Evolutionary conservation across 352 stramenopile species (phyloP), one percentile per base, ranked within the genome.

Genomic region (Phytophthora foliorum): DNA sequence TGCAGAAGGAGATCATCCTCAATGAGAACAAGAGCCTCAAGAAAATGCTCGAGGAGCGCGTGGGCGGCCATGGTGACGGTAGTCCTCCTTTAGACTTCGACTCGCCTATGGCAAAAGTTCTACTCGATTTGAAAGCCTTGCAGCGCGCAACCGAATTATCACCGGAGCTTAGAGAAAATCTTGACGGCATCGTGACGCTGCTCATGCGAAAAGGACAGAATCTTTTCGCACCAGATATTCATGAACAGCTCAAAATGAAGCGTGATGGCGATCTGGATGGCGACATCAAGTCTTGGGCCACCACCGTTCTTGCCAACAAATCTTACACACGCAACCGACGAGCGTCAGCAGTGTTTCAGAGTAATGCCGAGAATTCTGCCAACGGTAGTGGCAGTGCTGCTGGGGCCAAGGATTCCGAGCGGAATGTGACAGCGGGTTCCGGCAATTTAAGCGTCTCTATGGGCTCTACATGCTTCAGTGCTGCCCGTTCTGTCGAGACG

Each of bases 1-100:
- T 89, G 29, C 84, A 94, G 53, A 89, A 90, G 41, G 84, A 93
- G 55, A 88, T 92, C 53, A 92, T 94, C 57, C 83, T 92, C 49
- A 93, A 92, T 42, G 87, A 94, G 57, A 94, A 93, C 73, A 91
- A 90, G 42, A 91, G 83, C 14, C 75, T 94, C 25, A 94, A 94
- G 67, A 86, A 83, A 67, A 93, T 93, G 82, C 78, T 94, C 7
- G 83, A 92, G 46, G 83, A 92, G 34, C 79, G 85, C 3, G 70
- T 63, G 1, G 72, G 66, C 2, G 62, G 74, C 16, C 77, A 78
- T 10, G 61, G 74, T 0, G 67, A 67, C 22, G 72, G 50, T 8
- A 50, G 62, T 13, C 54, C 64, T 4, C 79, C 78, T 3, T 69
- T 94, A 10, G 87, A 94, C 53, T 91, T 94, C 49, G 83, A 93